phyloP scores from a whole-genome alignment of 140 eudicot species.

The Oenanthe javanica region DNA sequence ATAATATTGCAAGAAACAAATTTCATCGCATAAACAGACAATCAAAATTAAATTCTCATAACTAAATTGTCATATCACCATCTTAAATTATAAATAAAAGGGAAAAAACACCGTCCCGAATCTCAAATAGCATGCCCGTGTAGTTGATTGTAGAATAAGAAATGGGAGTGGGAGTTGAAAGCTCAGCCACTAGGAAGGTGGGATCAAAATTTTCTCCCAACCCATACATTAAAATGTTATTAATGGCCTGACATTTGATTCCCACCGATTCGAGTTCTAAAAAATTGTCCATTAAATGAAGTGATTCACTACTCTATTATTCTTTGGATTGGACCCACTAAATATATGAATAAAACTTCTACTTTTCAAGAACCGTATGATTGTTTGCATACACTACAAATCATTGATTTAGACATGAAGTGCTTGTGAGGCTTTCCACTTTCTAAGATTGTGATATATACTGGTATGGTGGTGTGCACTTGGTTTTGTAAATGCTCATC shows the following conservation, averaged over 20 bases:
- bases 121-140: background rate
- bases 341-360: background rate
- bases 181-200: slow-evolving; percentile 7
- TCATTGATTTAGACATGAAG: slow-evolving; percentile 25
- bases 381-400: background rate
- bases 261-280: background rate
- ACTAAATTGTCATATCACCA: too few relatives aligned
- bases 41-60: too few relatives aligned
- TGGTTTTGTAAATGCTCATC: too few relatives aligned
- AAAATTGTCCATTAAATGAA: background rate
- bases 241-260: slow-evolving; percentile 2
- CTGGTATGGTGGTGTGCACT: too few relatives aligned
- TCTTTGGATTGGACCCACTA: background rate
- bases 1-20: too few relatives aligned
- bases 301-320: background rate
- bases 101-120: too few relatives aligned
- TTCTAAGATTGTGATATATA: too few relatives aligned
- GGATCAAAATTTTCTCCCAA: background rate
- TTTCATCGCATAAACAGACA: too few relatives aligned
- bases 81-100: too few relatives aligned
- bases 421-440: slow-evolving; percentile 6
- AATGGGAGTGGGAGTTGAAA: background rate
- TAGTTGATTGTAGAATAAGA: background rate
- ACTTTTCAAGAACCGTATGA: slow-evolving; percentile 4
- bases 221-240: background rate